Conservation (phyloP, 495 filamentous ascomycete species). For the Annulohypoxylon moriforme region DNA sequence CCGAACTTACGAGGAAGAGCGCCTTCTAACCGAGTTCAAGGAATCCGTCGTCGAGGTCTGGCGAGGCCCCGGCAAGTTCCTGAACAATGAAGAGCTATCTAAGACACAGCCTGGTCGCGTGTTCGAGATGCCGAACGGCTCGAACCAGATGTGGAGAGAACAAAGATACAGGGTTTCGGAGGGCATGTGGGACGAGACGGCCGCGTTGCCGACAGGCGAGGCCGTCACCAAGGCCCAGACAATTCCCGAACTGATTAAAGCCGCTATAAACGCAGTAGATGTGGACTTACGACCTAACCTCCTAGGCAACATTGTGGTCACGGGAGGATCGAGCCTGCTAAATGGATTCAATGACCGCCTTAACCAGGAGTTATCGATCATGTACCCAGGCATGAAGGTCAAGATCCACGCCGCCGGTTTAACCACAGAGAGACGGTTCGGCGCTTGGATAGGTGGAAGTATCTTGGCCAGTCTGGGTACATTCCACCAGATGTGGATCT, state of each 20-base stretch:
- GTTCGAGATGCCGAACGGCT: slow-evolving; percentile 96
- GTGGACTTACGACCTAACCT: slow-evolving; percentile 87
- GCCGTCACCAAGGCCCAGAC: slow-evolving; percentile 73
- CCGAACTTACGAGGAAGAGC: slow-evolving; percentile 87
- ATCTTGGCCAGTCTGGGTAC: slow-evolving; percentile 95
- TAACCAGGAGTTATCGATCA: slow-evolving; percentile 79
- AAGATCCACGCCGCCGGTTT: slow-evolving; percentile 87
- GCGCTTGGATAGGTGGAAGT: slow-evolving; percentile 95
- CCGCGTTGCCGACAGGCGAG: slow-evolving; percentile 59
- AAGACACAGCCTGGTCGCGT: slow-evolving; percentile 75
- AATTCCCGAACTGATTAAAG: slow-evolving; percentile 81
- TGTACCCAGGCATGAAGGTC: slow-evolving; percentile 84
- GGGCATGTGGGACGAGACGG: slow-evolving; percentile 86
- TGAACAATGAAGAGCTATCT: slow-evolving; percentile 73
- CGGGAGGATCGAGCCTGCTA: slow-evolving; percentile 83
- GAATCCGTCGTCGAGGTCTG: slow-evolving; percentile 95
- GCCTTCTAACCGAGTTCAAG: slow-evolving; percentile 94
- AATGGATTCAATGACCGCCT: slow-evolving; percentile 91
- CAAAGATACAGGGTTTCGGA: slow-evolving; percentile 88
- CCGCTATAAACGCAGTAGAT: slow-evolving; percentile 81
- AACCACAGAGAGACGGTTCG: slow-evolving; percentile 86
- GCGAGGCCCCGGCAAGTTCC: slow-evolving; percentile 80
- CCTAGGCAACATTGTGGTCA: slow-evolving; percentile 91
- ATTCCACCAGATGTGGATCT: slow-evolving; percentile 99
- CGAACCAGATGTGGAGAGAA: slow-evolving; percentile 90